phyloP scores from a whole-genome alignment of 139 green algal species.

The Limnomonas spitsbergensis region DNA sequence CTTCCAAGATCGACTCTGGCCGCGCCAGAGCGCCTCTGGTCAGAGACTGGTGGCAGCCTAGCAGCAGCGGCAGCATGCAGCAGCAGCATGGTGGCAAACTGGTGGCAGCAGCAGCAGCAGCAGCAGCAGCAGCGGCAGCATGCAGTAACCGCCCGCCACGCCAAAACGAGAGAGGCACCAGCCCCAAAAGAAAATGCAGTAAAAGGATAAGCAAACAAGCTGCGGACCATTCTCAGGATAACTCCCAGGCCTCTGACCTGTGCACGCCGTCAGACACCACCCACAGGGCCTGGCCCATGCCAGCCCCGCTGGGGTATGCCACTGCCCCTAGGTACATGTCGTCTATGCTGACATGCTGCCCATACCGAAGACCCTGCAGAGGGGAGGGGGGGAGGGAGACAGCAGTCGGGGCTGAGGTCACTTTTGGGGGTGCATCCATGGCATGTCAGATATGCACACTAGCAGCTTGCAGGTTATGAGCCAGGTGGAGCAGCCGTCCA shows the following conservation, averaged over 20 bases:
- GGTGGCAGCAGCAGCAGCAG: background rate
- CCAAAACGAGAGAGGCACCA: background rate
- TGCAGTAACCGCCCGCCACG: background rate
- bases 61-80: too few relatives aligned
- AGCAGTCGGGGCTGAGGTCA: background rate
- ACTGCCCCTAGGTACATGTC: conserved; percentile 25
- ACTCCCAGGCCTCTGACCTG: conserved; percentile 14
- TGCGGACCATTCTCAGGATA: background rate
- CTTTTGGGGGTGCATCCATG: too few relatives aligned
- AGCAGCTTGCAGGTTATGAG: too few relatives aligned
- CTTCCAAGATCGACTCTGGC: too few relatives aligned
- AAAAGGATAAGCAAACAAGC: background rate
- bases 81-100: background rate
- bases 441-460: too few relatives aligned
- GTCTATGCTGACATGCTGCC: conserved; percentile 33
- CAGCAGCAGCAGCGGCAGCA: background rate
- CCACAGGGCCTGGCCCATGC: conserved; percentile 37
- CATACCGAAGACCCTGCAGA: conserved; percentile 32
- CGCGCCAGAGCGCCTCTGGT: too few relatives aligned
- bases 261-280: conserved; percentile 22
- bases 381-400: too few relatives aligned
- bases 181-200: background rate
- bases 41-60: too few relatives aligned
- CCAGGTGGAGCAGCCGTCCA: too few relatives aligned
- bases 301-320: conserved; percentile 29